Conservation (phyloP, 768 basidiomycete genomes). For the Aureoboletus auriporus region DNA sequence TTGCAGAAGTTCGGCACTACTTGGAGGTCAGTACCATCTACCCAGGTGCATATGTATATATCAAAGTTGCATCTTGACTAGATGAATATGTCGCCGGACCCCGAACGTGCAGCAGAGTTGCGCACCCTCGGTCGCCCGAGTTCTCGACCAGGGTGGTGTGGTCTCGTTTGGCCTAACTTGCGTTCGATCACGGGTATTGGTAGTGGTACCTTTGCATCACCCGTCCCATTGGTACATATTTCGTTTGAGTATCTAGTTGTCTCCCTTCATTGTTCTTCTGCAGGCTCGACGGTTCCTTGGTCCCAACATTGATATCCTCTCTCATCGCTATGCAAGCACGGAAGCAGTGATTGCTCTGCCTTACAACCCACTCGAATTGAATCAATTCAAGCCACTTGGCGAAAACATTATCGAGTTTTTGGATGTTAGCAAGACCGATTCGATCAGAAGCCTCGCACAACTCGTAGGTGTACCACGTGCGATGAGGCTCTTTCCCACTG, state of each 20-base stretch:
- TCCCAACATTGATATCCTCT: conserved; percentile 10
- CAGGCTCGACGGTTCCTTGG: conserved; percentile 18
- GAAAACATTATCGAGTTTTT: conserved; percentile 24
- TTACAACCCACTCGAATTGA: conserved; percentile 23
- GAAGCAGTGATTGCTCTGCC: conserved; percentile 17
- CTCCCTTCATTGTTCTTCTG: conserved; percentile 4
- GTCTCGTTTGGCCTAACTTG: neutral
- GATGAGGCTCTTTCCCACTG: no score
- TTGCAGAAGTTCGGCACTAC: neutral
- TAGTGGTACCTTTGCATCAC: no score
- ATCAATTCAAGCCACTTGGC: conserved; percentile 20
- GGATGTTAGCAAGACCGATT: no score
- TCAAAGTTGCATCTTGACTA: neutral
- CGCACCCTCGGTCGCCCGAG: conserved; percentile 11
- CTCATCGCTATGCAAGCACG: conserved; percentile 1
- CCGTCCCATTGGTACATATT: neutral
- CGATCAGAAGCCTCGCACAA: no score
- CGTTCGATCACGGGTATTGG: no score
- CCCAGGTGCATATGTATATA: no score
- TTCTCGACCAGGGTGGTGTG: conserved; percentile 13
- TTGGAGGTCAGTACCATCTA: neutral
- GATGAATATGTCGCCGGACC: conserved; percentile 7
- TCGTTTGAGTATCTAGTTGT: neutral
- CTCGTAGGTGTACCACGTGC: no score
- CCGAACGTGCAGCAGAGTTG: conserved; percentile 13